A percentile compares a stretch with the other conserved stretches of the same genome.
These are phyloP conservation scores for Septoria petroselini DNA, from an alignment of 2,329 filamentous ascomycete species.

Conservation along the genomic window DNA sequence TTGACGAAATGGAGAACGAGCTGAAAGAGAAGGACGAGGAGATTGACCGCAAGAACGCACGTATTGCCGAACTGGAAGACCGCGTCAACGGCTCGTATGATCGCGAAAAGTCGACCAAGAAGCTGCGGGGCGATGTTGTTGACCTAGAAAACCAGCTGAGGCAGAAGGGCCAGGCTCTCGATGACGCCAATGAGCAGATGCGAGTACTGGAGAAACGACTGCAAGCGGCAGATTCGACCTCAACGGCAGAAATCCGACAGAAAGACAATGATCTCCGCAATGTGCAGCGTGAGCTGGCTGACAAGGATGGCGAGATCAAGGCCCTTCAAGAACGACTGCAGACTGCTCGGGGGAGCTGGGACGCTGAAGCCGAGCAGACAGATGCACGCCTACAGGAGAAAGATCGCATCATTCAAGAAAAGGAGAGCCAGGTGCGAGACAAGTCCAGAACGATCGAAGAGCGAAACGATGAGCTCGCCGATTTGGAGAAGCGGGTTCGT, in stretches of 20 bases:
- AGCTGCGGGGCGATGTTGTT: constrained; percentile 38
- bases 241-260: constrained; percentile 30
- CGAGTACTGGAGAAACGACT: constrained; percentile 36
- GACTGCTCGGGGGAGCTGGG: constrained; percentile 41
- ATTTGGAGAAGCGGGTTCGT: constrained; percentile 36
- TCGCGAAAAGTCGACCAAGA: constrained; percentile 40
- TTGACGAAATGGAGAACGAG: constrained; percentile 51
- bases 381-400: constrained; percentile 40
- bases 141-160: constrained; percentile 38
- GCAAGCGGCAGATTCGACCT: constrained; percentile 27
- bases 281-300: constrained; percentile 45
- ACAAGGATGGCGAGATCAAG: constrained; percentile 40
- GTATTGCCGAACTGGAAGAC: constrained; percentile 36
- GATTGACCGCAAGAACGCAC: constrained; percentile 33
- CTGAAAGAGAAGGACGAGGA: constrained; percentile 50
- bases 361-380: constrained; percentile 39
- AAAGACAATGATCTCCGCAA: constrained; percentile 58
- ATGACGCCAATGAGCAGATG: constrained; percentile 37
- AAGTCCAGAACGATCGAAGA: constrained; percentile 72
- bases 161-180: constrained; percentile 37
- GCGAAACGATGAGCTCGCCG: constrained; percentile 65
- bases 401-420: constrained; percentile 58
- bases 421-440: constrained; percentile 71
- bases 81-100: constrained; percentile 34
- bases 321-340: constrained; percentile 39